These are phyloP conservation scores for Pinus tabuliformis DNA, from an alignment of 75 land plant species.

Conservation along the genomic window DNA sequence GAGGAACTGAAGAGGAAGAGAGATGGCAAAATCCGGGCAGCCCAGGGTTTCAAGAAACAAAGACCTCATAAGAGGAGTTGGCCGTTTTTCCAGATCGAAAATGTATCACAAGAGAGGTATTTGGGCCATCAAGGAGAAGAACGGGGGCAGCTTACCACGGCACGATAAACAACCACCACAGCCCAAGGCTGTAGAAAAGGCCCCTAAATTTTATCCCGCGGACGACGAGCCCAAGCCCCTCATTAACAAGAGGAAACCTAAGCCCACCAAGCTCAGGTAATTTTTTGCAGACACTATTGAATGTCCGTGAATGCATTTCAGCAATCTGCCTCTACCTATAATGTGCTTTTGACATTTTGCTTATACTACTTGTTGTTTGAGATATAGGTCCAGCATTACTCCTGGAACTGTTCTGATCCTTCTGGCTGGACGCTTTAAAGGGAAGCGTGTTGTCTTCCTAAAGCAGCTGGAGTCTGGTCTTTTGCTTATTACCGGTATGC, in stretches of 20 bases:
- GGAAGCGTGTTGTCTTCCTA: slow-evolving; percentile 54
- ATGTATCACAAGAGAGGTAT: slow-evolving; percentile 86
- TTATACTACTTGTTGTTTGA: too few species aligned
- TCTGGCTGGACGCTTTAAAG: slow-evolving; percentile 52
- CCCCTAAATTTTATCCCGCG: slow-evolving; percentile 81
- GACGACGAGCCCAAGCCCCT: slow-evolving; percentile 70
- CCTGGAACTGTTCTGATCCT: slow-evolving; percentile 56
- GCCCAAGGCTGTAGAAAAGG: slow-evolving; percentile 7
- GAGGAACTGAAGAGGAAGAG: too few species aligned
- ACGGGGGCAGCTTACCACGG: slow-evolving; percentile 65
- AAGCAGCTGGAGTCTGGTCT: slow-evolving; percentile 52
- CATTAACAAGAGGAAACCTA: slow-evolving; percentile 41
- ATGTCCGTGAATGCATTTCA: too few species aligned
- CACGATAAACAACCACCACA: slow-evolving; percentile 29
- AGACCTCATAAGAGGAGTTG: slow-evolving; percentile 57
- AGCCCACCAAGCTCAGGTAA: slow-evolving; percentile 79
- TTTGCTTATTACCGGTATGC: slow-evolving; percentile 35
- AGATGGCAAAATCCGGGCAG: slow-evolving; percentile 19
- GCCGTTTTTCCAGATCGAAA: slow-evolving; percentile 56
- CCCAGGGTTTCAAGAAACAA: slow-evolving; percentile 41
- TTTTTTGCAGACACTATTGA: background rate
- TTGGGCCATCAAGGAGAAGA: slow-evolving; percentile 84
- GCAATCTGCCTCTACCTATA: too few species aligned
- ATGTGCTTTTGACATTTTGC: too few species aligned
- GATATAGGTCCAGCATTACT: slow-evolving; percentile 47